Evolutionary conservation across 305 asterid species (phyloP).

Genomic region (Fraxinus sp.): DNA sequence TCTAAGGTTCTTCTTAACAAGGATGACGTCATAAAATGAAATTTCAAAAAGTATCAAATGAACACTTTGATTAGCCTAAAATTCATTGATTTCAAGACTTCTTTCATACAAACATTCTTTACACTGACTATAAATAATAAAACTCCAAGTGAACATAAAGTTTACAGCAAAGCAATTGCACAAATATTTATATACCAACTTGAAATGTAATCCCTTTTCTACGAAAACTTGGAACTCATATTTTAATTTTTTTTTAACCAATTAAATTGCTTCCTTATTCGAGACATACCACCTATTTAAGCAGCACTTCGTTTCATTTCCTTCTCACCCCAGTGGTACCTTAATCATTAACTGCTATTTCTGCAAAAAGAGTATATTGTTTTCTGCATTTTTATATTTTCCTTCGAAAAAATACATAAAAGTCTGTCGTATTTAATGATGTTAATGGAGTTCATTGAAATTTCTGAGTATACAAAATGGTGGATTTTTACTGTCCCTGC

Average conservation of each 20-base stretch:
- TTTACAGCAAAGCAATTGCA: not conserved
- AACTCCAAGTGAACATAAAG: not conserved
- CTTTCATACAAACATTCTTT: not conserved
- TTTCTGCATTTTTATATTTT: not conserved
- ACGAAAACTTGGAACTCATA: slow-evolving; percentile 8
- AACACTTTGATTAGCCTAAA: not conserved
- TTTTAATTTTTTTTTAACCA: not conserved
- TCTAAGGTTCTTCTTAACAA: not conserved
- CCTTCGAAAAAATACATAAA: not conserved
- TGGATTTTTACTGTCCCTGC: slow-evolving; percentile 42
- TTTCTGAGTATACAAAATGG: slow-evolving; percentile 41
- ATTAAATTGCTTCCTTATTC: slow-evolving; percentile 6
- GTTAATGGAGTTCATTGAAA: slow-evolving; percentile 37
- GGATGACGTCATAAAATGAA: not conserved
- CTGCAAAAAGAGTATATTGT: not conserved
- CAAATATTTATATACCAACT: slow-evolving; percentile 4
- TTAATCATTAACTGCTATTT: not conserved
- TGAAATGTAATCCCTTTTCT: slow-evolving; percentile 16
- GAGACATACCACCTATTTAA: slow-evolving; percentile 43
- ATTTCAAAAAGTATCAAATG: not conserved
- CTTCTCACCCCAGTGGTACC: slow-evolving; percentile 8
- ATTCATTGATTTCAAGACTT: no score
- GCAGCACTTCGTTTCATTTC: slow-evolving; percentile 11
- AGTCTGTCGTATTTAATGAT: not conserved
- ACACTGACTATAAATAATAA: not conserved